Evolutionary conservation across 2,329 filamentous ascomycete species (phyloP).

Genomic region (Fragosphaeria purpurea): DNA sequence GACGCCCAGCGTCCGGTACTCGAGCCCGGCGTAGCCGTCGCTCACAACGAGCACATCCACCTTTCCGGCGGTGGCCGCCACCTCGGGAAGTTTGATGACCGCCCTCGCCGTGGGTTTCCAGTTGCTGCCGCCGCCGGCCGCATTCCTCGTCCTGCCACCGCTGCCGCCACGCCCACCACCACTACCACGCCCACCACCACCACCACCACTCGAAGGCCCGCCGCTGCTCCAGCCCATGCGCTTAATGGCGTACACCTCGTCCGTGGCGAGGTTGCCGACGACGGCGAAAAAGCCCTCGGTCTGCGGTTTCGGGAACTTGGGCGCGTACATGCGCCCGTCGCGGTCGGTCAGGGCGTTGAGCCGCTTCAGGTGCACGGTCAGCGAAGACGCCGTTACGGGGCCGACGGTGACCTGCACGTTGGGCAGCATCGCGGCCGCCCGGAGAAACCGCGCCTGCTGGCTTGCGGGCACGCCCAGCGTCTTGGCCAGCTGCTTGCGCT

Average conservation of each 20-base stretch:
- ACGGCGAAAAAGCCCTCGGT: conserved; percentile 89
- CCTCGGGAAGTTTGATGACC: conserved; percentile 50
- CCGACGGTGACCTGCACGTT: conserved; percentile 53
- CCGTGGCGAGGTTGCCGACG: conserved; percentile 53
- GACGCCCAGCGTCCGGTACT: conserved; percentile 37
- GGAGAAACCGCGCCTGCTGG: conserved; percentile 39
- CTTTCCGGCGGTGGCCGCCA: conserved; percentile 40
- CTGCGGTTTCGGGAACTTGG: conserved; percentile 86
- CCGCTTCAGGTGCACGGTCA: conserved; percentile 56
- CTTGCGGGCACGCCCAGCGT: conserved; percentile 38
- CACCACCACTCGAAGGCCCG: conserved; percentile 8
- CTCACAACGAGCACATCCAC: conserved; percentile 71
- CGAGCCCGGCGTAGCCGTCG: conserved; percentile 77
- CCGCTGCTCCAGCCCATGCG: conserved; percentile 60
- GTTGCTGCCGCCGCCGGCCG: not conserved
- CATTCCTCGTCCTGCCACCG: not conserved
- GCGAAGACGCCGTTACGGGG: conserved; percentile 47
- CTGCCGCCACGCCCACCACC: not conserved
- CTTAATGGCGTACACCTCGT: conserved; percentile 81
- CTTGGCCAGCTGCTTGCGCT: conserved; percentile 35
- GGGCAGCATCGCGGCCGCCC: conserved; percentile 58
- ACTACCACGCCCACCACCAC: not conserved
- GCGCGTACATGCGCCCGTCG: conserved; percentile 72
- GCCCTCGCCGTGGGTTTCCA: conserved; percentile 43
- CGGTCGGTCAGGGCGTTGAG: conserved; percentile 54